Conservation (phyloP, 1,139 yeast genomes). For the Candida glucosophila region DNA sequence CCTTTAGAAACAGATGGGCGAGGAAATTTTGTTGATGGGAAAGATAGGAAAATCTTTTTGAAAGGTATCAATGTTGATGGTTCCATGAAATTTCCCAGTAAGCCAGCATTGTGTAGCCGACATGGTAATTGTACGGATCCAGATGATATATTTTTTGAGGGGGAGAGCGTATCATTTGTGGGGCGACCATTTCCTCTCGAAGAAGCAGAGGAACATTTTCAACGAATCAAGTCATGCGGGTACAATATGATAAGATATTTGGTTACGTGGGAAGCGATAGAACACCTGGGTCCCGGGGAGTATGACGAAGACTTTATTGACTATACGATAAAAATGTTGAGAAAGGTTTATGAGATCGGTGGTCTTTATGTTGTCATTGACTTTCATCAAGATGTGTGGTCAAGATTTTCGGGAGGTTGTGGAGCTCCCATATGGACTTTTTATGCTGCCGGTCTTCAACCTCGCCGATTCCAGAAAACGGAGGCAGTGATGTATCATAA, state of each 20-base stretch:
- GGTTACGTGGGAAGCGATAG: constrained; percentile 88
- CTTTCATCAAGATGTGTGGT: constrained; percentile 95
- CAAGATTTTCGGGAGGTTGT: constrained; percentile 83
- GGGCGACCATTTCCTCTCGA: constrained; percentile 73
- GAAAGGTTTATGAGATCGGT: constrained; percentile 50
- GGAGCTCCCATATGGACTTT: constrained; percentile 96
- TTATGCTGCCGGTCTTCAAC: constrained; percentile 90
- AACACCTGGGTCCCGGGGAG: constrained; percentile 77
- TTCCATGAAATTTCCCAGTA: constrained; percentile 60
- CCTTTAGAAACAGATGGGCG: constrained; percentile 24
- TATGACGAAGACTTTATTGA: constrained; percentile 75
- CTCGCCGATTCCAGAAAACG: constrained; percentile 53
- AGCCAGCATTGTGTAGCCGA: constrained; percentile 49
- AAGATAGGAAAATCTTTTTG: constrained; percentile 53
- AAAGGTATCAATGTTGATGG: constrained; percentile 84
- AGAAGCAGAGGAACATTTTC: constrained; percentile 64
- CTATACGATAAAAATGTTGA: constrained; percentile 56
- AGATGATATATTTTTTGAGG: constrained; percentile 50
- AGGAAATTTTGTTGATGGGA: constrained; percentile 54
- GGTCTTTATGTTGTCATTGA: constrained; percentile 80
- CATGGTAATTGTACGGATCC: constrained; percentile 34
- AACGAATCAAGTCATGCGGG: constrained; percentile 71
- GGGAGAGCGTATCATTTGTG: constrained; percentile 67
- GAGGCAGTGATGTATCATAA: constrained; percentile 76
- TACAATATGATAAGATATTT: constrained; percentile 71